Conservation (phyloP, 768 basidiomycete genomes). For the Amyloporia xantha region DNA sequence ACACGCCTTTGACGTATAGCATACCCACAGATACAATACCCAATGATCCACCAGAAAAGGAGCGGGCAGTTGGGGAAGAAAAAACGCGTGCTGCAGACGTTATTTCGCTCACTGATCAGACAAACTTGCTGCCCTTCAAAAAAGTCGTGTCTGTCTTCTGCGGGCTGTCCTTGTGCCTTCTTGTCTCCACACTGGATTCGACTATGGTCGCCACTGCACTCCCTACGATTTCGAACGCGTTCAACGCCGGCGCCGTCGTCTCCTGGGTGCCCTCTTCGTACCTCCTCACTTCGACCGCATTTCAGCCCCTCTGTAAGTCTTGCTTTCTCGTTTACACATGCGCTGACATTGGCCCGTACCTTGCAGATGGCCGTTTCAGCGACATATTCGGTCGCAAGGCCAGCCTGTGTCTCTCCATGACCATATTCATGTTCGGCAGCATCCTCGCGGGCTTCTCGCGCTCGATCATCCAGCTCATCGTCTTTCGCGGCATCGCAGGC, state of each 20-base stretch:
- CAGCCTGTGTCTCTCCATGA: conserved; percentile 49
- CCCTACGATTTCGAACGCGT: conserved; percentile 61
- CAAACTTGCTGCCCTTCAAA: conserved; percentile 62
- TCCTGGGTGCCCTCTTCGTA: conserved; percentile 75
- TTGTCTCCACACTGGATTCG: conserved; percentile 60
- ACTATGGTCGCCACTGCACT: conserved; percentile 71
- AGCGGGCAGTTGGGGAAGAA: neutral
- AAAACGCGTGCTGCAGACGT: neutral
- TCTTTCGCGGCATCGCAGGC: conserved; percentile 62
- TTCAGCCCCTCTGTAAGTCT: conserved; percentile 40
- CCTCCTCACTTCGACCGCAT: conserved; percentile 58
- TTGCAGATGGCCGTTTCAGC: conserved; percentile 47
- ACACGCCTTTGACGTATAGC: neutral
- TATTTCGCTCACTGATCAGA: conserved; percentile 55
- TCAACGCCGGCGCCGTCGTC: conserved; percentile 54
- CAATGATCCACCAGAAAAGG: neutral
- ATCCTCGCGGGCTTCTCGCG: conserved; percentile 60
- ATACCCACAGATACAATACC: neutral
- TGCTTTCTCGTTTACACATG: neutral
- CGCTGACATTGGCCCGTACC: neutral
- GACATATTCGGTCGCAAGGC: conserved; percentile 65
- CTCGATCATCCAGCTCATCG: conserved; percentile 59
- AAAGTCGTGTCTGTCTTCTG: conserved; percentile 55
- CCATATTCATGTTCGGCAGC: conserved; percentile 60
- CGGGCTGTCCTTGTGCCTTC: conserved; percentile 53